Percentiles rank a stretch among this genome's conserved stretches.
These are phyloP conservation scores for Pyrus betulifolia DNA, from an alignment of 306 rosid species.

Conservation along the genomic window DNA sequence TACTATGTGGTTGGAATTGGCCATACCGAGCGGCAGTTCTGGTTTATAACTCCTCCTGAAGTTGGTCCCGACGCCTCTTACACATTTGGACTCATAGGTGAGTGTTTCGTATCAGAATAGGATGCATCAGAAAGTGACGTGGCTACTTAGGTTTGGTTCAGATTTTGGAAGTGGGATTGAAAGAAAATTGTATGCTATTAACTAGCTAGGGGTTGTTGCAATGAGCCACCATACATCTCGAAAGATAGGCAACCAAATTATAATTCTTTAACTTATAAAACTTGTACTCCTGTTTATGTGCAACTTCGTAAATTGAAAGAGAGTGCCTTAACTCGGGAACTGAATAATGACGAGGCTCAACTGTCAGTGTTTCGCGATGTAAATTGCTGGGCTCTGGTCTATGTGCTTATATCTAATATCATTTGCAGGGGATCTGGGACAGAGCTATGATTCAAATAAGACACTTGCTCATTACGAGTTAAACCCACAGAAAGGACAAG, in stretches of 20 bases:
- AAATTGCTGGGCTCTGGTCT: neutral
- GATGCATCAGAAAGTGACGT: no score
- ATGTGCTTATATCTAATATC: neutral
- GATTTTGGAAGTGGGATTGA: no score
- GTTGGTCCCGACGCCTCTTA: no score
- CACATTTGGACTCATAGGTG: no score
- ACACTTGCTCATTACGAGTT: no score
- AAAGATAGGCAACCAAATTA: neutral
- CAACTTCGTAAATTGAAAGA: neutral
- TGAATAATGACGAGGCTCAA: neutral
- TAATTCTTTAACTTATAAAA: neutral
- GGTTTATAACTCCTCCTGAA: no score
- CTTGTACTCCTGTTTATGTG: neutral
- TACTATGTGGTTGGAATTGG: constrained; percentile 60
- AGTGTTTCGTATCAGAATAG: no score
- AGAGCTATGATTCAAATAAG: constrained; percentile 78
- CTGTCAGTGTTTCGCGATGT: neutral
- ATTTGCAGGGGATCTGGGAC: constrained; percentile 77
- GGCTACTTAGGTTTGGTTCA: no score
- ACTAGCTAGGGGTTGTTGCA: neutral
- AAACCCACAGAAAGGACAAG: no score
- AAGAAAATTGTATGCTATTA: no score
- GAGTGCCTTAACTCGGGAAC: neutral
- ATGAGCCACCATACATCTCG: neutral
- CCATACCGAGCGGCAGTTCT: no score